These are phyloP conservation scores for Starmerella riodocensis DNA, from an alignment of 805 yeast genomes.

Conservation along the genomic window DNA sequence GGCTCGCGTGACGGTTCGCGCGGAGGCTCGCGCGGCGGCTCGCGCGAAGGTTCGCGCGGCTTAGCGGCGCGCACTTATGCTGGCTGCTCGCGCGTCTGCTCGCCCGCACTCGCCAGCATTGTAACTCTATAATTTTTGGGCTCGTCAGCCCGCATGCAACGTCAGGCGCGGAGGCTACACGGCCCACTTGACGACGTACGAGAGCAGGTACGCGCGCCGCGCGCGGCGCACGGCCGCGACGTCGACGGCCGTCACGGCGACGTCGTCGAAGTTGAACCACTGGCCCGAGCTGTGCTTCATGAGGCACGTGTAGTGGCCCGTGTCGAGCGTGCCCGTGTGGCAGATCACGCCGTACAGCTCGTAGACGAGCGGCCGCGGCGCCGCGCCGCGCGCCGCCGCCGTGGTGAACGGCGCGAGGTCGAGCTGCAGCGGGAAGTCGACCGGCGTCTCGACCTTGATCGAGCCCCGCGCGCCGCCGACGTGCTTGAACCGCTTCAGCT, in stretches of 20 bases:
- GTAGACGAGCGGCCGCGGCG: conserved; percentile 34
- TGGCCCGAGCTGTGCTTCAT: conserved; percentile 35
- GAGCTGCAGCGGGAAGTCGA: conserved; percentile 58
- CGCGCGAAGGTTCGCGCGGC: too few relatives aligned
- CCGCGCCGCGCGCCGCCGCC: background rate
- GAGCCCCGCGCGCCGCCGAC: conserved; percentile 28
- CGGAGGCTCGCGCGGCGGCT: too few relatives aligned
- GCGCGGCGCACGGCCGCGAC: conserved; percentile 53
- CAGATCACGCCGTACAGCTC: conserved; percentile 79
- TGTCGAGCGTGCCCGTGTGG: conserved; percentile 85
- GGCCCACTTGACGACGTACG: conserved; percentile 25
- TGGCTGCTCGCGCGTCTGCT: too few relatives aligned
- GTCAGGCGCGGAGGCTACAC: conserved; percentile 15
- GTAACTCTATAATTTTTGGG: background rate
- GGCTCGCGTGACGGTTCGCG: too few relatives aligned
- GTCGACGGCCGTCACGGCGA: conserved; percentile 54
- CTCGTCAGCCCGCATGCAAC: background rate
- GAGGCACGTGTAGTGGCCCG: conserved; percentile 85
- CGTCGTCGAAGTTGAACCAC: conserved; percentile 91
- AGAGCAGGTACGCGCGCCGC: conserved; percentile 63
- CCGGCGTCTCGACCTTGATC: conserved; percentile 62
- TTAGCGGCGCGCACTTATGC: too few relatives aligned
- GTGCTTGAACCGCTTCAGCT: conserved; percentile 64
- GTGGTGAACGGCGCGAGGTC: conserved; percentile 50
- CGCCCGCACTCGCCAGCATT: background rate